These are phyloP conservation scores for Rubus idaeus DNA, from an alignment of 306 rosid genomes.

Conservation along the genomic window DNA sequence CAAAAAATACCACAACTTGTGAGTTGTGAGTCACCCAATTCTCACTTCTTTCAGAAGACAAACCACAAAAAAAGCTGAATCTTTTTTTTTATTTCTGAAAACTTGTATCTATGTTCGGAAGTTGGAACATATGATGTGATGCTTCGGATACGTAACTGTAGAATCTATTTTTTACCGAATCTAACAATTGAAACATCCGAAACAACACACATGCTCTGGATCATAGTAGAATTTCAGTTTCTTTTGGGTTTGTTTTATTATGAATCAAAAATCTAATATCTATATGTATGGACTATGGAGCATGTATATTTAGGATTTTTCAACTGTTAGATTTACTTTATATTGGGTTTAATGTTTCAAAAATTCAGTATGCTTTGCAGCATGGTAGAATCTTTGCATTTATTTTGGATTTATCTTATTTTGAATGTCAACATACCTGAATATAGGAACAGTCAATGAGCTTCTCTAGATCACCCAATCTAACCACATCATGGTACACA, in stretches of 20 bases:
- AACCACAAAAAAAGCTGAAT: neutral
- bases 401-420: neutral
- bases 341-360: neutral
- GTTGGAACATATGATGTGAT: neutral
- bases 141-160: too few species aligned
- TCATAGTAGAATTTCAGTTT: too few species aligned
- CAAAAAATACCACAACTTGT: neutral
- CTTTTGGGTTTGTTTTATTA: too few species aligned
- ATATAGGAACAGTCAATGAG: conserved; percentile 81
- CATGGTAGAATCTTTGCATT: neutral
- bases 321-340: neutral
- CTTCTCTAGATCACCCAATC: conserved; percentile 87
- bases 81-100: neutral
- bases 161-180: too few species aligned
- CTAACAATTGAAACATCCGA: too few species aligned
- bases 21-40: neutral
- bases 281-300: too few species aligned
- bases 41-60: neutral
- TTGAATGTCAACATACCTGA: conserved; percentile 55
- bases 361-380: neutral
- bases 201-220: too few species aligned
- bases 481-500: conserved; percentile 90
- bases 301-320: neutral
- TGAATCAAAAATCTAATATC: too few species aligned
- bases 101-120: neutral